phyloP scores from a whole-genome alignment of 1,284 basidiomycete genomes.

The Coriolopsis trogii region DNA sequence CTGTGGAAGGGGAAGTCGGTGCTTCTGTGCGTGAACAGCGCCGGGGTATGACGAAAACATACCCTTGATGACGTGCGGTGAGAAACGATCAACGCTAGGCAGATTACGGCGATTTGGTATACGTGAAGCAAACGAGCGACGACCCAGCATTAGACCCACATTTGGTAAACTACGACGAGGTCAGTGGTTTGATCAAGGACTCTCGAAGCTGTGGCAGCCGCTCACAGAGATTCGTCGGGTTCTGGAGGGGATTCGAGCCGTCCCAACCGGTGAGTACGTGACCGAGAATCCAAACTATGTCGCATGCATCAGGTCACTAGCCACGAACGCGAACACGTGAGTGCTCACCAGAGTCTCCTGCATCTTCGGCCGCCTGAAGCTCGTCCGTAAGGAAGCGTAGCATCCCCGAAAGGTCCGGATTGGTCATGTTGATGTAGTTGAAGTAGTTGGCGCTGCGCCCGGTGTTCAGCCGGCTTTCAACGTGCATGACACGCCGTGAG shows the following conservation, averaged over 20 bases:
- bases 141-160: constrained; percentile 43
- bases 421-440: constrained; percentile 76
- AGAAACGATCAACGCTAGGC: constrained; percentile 76
- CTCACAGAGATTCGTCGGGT: constrained; percentile 72
- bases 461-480: neutral
- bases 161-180: constrained; percentile 64
- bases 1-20: constrained; percentile 34
- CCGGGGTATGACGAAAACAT: constrained; percentile 28
- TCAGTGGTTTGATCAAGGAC: constrained; percentile 3
- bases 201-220: neutral
- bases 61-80: constrained; percentile 79
- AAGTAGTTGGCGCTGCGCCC: constrained; percentile 64
- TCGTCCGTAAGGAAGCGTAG: constrained; percentile 81
- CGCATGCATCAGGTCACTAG: neutral
- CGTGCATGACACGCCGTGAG: neutral
- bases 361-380: constrained; percentile 76
- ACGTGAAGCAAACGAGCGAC: constrained; percentile 15
- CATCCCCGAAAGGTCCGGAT: constrained; percentile 75
- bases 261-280: constrained; percentile 83
- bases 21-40: constrained; percentile 1
- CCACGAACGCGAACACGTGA: neutral
- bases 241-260: constrained; percentile 60
- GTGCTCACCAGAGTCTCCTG: constrained; percentile 59
- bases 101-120: constrained; percentile 21
- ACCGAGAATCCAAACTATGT: constrained; percentile 78